These are phyloP conservation scores for Ballota nigra DNA, from an alignment of 257 asterid genomes.

Conservation along the genomic window DNA sequence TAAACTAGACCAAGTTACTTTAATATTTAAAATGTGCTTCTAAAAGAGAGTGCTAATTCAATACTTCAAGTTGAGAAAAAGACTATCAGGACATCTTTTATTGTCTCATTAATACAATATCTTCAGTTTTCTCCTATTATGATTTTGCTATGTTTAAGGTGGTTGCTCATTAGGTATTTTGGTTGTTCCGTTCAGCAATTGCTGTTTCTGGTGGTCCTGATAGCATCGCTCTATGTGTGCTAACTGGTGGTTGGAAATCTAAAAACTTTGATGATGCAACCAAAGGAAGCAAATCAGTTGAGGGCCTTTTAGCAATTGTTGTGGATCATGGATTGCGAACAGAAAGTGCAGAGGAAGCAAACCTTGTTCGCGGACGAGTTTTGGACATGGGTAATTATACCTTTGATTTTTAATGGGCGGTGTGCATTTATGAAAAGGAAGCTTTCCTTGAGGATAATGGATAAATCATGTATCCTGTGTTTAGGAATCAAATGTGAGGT, in stretches of 20 bases:
- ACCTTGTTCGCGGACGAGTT: slow-evolving; percentile 55
- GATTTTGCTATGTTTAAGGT: neutral
- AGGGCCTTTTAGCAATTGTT: slow-evolving; percentile 78
- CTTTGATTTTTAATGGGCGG: slow-evolving; percentile 14
- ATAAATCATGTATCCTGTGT: slow-evolving; percentile 50
- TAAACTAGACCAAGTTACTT: neutral
- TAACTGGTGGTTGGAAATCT: no score
- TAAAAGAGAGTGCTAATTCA: neutral
- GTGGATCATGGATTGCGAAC: slow-evolving; percentile 87
- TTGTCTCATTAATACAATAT: neutral
- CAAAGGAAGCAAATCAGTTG: slow-evolving; percentile 37
- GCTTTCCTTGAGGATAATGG: slow-evolving; percentile 34
- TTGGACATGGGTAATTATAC: slow-evolving; percentile 64
- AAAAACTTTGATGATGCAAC: slow-evolving; percentile 20
- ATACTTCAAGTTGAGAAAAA: neutral
- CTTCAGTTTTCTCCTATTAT: neutral
- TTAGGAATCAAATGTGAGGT: slow-evolving; percentile 86
- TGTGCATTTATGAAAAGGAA: slow-evolving; percentile 17
- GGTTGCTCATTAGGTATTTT: slow-evolving; percentile 21
- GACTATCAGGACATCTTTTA: neutral
- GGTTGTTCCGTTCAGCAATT: slow-evolving; percentile 48
- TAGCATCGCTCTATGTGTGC: slow-evolving; percentile 73
- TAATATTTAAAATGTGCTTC: neutral
- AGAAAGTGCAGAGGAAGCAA: slow-evolving; percentile 82
- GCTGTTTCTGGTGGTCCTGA: slow-evolving; percentile 99